Evolutionary conservation across 2,329 filamentous ascomycete species (phyloP).

Genomic region (Botryosphaeria dothidea): DNA sequence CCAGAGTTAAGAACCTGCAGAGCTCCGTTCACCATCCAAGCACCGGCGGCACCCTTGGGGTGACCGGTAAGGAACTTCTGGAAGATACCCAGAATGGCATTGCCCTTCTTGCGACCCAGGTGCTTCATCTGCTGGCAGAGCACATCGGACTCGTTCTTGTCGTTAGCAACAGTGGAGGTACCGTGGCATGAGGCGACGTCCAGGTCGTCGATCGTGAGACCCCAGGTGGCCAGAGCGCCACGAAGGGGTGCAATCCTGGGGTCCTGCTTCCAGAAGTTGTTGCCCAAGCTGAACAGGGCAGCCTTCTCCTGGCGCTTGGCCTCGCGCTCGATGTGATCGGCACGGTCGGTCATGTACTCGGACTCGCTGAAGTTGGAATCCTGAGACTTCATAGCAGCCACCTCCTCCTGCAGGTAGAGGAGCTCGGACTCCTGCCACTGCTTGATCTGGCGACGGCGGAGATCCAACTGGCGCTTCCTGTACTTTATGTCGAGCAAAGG

Average conservation of each 20-base stretch:
- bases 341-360: constrained; percentile 83
- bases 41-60: constrained; percentile 97
- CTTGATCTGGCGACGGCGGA: constrained; percentile 91
- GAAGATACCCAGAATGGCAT: constrained; percentile 95
- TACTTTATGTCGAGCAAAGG: constrained; percentile 97
- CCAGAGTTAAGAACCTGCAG: constrained; percentile 93
- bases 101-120: constrained; percentile 93
- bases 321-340: constrained; percentile 83
- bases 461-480: constrained; percentile 89
- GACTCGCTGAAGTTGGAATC: constrained; percentile 71
- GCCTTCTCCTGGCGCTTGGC: constrained; percentile 90
- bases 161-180: constrained; percentile 96
- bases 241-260: constrained; percentile 90
- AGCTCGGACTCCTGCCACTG: constrained; percentile 96
- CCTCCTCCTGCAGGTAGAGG: constrained; percentile 88
- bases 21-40: constrained; percentile 99
- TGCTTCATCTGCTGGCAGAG: constrained; percentile 96
- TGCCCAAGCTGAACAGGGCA: constrained; percentile 87
- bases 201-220: constrained; percentile 94
- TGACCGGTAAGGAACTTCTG: constrained; percentile 99
- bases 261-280: constrained; percentile 99
- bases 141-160: constrained; percentile 99
- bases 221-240: constrained; percentile 95
- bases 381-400: constrained; percentile 85
- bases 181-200: constrained; percentile 97